These are phyloP conservation scores for Phytophthora gonapodyides DNA, from an alignment of 352 stramenopile species.

Conservation along the genomic window DNA sequence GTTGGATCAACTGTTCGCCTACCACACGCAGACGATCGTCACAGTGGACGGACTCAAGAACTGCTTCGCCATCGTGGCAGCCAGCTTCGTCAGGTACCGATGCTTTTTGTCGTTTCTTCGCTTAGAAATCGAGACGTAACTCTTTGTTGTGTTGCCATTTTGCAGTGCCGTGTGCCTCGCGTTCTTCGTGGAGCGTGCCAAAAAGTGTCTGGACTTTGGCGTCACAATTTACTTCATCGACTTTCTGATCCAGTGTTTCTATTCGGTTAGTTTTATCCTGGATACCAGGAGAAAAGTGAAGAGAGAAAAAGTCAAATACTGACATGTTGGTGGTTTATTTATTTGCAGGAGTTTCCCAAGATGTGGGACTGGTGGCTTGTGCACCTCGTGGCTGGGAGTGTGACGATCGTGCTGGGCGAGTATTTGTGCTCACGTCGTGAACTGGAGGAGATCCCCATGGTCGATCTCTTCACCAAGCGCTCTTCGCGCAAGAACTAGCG, in stretches of 20 bases:
- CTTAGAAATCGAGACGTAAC: not conserved
- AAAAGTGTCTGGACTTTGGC: conserved; percentile 92
- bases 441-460: conserved; percentile 89
- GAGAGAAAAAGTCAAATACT: not conserved
- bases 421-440: conserved; percentile 88
- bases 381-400: conserved; percentile 61
- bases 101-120: not conserved
- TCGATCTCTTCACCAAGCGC: conserved; percentile 82
- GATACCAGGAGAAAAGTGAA: too few species aligned
- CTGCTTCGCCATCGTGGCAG: conserved; percentile 68
- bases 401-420: conserved; percentile 87
- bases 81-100: conserved; percentile 52
- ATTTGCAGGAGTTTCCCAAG: conserved; percentile 78
- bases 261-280: conserved; percentile 52
- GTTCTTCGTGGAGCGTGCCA: conserved; percentile 87
- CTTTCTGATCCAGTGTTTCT: conserved; percentile 80
- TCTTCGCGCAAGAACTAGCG: conserved; percentile 48
- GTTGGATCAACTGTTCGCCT: conserved; percentile 88
- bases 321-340: conserved; percentile 1
- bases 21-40: conserved; percentile 74
- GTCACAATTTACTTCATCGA: conserved; percentile 90
- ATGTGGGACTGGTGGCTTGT: conserved; percentile 90
- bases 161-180: conserved; percentile 70
- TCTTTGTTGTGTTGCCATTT: conserved; percentile 8
- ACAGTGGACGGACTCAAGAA: conserved; percentile 85